A percentile compares a stretch with the other conserved stretches of the same genome.
These are phyloP conservation scores for Aspergillus carbonarius DNA, from an alignment of 2,329 filamentous ascomycete species.

Conservation along the genomic window DNA sequence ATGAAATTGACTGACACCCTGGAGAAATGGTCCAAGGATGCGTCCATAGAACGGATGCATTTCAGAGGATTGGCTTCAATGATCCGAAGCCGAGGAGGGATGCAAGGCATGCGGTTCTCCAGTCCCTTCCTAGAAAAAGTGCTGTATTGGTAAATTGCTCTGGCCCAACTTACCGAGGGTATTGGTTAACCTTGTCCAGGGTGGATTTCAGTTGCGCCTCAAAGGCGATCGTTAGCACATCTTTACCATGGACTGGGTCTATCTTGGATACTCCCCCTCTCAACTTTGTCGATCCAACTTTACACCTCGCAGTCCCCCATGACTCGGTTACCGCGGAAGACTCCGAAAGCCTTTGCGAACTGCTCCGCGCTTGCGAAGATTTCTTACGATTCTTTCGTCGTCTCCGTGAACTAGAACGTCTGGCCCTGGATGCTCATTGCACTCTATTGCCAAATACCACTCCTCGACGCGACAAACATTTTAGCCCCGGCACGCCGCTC, in stretches of 20 bases:
- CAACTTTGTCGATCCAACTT: slow-evolving; percentile 24
- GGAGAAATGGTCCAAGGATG: slow-evolving; percentile 37
- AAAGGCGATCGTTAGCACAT: slow-evolving; percentile 29
- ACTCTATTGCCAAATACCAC: slow-evolving; percentile 1
- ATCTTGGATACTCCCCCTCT: slow-evolving; percentile 26
- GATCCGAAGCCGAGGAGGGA: slow-evolving; percentile 30
- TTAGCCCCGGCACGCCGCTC: slow-evolving; percentile 24
- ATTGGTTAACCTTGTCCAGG: slow-evolving; percentile 19
- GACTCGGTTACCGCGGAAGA: slow-evolving; percentile 11
- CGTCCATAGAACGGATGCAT: slow-evolving; percentile 31
- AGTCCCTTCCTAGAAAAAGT: slow-evolving; percentile 32
- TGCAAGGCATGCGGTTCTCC: slow-evolving; percentile 28
- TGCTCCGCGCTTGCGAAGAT: slow-evolving; percentile 30
- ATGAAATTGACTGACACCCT: slow-evolving; percentile 12
- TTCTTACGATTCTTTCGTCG: slow-evolving; percentile 32
- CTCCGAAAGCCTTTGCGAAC: slow-evolving; percentile 21
- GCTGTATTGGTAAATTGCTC: slow-evolving; percentile 30
- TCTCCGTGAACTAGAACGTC: slow-evolving; percentile 25
- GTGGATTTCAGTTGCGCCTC: slow-evolving; percentile 34
- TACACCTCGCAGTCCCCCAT: slow-evolving; percentile 19
- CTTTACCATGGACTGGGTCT: slow-evolving; percentile 31
- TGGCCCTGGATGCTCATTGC: slow-evolving; percentile 18
- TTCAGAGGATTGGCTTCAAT: slow-evolving; percentile 29
- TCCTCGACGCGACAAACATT: slow-evolving; percentile 16
- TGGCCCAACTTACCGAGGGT: background rate